Evolutionary conservation across 495 filamentous ascomycete species (phyloP).

Genomic region (Hyaloscypha variabilis): DNA sequence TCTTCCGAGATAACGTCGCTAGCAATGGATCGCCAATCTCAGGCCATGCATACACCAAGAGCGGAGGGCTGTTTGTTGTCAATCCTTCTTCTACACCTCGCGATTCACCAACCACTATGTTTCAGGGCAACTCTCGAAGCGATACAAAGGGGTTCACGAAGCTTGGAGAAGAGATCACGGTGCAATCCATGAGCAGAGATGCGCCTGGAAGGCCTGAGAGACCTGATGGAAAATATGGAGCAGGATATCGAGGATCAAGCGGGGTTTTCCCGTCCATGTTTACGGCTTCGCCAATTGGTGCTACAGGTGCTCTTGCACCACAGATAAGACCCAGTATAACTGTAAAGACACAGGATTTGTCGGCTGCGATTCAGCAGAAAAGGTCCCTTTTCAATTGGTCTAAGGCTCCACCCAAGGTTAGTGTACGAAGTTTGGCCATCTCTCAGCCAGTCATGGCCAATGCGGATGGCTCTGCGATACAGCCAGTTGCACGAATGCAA

Average conservation of each 20-base stretch:
- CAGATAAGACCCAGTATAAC: conserved; percentile 11
- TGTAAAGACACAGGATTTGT: conserved; percentile 8
- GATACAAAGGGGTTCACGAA: conserved; percentile 27
- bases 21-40: conserved; percentile 22
- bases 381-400: conserved; percentile 36
- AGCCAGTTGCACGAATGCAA: conserved; percentile 44
- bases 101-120: conserved; percentile 21
- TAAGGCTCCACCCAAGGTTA: conserved; percentile 32
- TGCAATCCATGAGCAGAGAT: conserved; percentile 8
- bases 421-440: conserved; percentile 44
- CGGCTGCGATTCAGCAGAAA: conserved; percentile 34
- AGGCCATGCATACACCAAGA: conserved; percentile 23
- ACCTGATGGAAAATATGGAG: conserved; percentile 12
- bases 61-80: conserved; percentile 26
- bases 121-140: conserved; percentile 18
- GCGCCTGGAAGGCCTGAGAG: conserved; percentile 9
- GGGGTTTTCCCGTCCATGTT: conserved; percentile 26
- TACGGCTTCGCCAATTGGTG: conserved; percentile 1
- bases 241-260: conserved; percentile 30
- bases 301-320: conserved; percentile 19
- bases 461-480: conserved; percentile 37
- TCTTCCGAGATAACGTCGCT: conserved; percentile 15
- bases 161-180: conserved; percentile 17
- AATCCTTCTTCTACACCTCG: conserved; percentile 28
- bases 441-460: conserved; percentile 49